Evolutionary conservation across 495 filamentous ascomycete genomes (phyloP), one percentile per base, ranked within the genome.

Genomic region (Aspergillus avenaceus): DNA sequence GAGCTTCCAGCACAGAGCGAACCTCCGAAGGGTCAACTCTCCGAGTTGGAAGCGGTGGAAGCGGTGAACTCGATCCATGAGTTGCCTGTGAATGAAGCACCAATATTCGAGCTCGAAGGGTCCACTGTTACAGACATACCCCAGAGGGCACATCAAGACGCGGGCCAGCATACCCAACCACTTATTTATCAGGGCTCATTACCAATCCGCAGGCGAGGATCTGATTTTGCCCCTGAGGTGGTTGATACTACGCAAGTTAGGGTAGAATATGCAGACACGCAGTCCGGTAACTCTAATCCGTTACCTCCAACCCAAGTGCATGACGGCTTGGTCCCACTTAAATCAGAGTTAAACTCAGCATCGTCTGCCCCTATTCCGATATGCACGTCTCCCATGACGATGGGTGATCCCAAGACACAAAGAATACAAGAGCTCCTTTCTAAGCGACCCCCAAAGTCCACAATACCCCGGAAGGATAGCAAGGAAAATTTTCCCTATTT

Each of bases 211-310:
- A 64, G 65, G 52, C 66, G 73, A 46, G 75, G 68, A 11, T 72
- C 75, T 22, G 58, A 54, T 38, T 78, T 71, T 55, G 75, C 75
- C 22, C 74, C 75, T 2, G 72, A 78, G 49, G 64, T 73, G 23
- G 48, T 68, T 21, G 58, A 59, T 18, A 12, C 41, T 2, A 40
- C 44, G 1, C 29, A 46, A 19, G 21, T 24, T 14, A 31, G 49
- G 5, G 45, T 47, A 32, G 42, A 47, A 4, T 25, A 41, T 27
- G 51, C 42, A 16, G 24, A 22, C 6, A 16, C 34, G 13, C 16
- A n/a, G n/a, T n/a, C 16, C 21, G 11, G 2, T 8, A 16, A 14
- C 16, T 19, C 34, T 19, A 40, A 32, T 8, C 16, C 42, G 18
- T 31, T 49, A 12, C 23, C 38, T 26, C 16, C 43, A 2, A 8